Percentiles rank a stretch among this genome's conserved stretches.
Evolutionary conservation across 2,329 filamentous ascomycete genomes (phyloP).

Genomic region (Ophiostoma sp.): DNA sequence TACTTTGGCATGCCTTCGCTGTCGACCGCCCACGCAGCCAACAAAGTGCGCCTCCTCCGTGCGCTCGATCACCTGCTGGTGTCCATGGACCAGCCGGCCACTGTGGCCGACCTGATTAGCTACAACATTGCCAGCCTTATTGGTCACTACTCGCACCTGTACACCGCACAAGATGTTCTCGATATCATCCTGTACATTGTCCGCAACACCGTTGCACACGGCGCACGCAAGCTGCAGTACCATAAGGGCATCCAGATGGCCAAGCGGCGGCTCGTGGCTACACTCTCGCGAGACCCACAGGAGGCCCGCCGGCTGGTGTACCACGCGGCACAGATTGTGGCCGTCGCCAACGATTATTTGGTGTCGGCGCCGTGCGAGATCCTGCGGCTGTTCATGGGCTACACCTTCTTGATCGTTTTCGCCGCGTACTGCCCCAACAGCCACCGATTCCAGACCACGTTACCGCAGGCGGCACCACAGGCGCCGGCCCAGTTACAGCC

Average conservation of each 20-base stretch:
- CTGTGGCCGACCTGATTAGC: slow-evolving; percentile 35
- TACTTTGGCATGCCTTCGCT: slow-evolving; percentile 35
- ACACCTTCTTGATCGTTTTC: slow-evolving; percentile 36
- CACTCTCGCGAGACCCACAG: slow-evolving; percentile 30
- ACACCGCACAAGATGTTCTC: slow-evolving; percentile 34
- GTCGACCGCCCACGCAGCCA: slow-evolving; percentile 32
- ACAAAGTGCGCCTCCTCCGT: slow-evolving; percentile 31
- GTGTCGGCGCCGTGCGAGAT: slow-evolving; percentile 38
- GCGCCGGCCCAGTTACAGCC: not conserved
- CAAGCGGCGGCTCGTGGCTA: slow-evolving; percentile 31
- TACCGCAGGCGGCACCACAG: not conserved
- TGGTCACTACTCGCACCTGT: slow-evolving; percentile 37
- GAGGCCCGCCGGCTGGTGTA: slow-evolving; percentile 33
- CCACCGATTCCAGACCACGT: not conserved
- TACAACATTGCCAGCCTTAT: slow-evolving; percentile 36
- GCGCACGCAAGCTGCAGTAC: slow-evolving; percentile 12
- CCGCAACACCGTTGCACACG: slow-evolving; percentile 32
- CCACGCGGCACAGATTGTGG: slow-evolving; percentile 38
- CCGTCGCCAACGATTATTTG: slow-evolving; percentile 35
- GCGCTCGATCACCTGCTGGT: slow-evolving; percentile 31
- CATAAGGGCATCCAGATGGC: slow-evolving; percentile 33
- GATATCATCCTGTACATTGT: slow-evolving; percentile 37
- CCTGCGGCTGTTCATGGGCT: slow-evolving; percentile 39
- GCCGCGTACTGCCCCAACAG: slow-evolving; percentile 32
- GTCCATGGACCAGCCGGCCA: slow-evolving; percentile 32